Conservation (phyloP, 495 filamentous ascomycete species). For the Terfezia claveryi region DNA sequence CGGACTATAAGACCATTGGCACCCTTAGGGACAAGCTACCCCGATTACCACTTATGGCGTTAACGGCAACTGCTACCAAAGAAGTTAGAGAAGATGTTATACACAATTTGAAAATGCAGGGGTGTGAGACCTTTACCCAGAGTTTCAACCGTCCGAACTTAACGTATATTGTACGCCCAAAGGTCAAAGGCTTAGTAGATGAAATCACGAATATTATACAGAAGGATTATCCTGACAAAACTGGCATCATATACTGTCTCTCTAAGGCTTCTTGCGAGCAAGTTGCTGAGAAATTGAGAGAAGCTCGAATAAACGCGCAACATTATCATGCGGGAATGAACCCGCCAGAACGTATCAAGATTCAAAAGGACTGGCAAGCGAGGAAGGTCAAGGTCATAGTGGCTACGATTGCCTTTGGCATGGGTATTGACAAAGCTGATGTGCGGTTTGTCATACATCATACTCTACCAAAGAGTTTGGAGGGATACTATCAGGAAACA, state of each 20-base stretch:
- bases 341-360: constrained; percentile 33
- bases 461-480: constrained; percentile 77
- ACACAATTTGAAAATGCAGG: constrained; percentile 57
- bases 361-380: constrained; percentile 65
- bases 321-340: constrained; percentile 74
- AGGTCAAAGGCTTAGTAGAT: constrained; percentile 33
- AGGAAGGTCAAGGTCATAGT: constrained; percentile 72
- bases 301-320: constrained; percentile 44
- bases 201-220: constrained; percentile 54
- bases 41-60: constrained; percentile 70
- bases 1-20: constrained; percentile 79
- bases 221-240: constrained; percentile 38
- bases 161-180: constrained; percentile 53
- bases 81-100: constrained; percentile 82
- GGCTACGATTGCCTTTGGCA: constrained; percentile 96
- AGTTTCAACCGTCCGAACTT: constrained; percentile 92
- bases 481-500: constrained; percentile 96
- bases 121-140: constrained; percentile 56
- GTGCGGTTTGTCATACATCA: constrained; percentile 92
- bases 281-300: constrained; percentile 43
- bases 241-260: constrained; percentile 87
- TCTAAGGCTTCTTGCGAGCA: constrained; percentile 65
- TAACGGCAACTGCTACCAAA: constrained; percentile 86
- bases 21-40: constrained; percentile 43
- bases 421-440: constrained; percentile 95